Conservation (phyloP, 768 basidiomycete species). For the Leccinellum rugosiceps region DNA sequence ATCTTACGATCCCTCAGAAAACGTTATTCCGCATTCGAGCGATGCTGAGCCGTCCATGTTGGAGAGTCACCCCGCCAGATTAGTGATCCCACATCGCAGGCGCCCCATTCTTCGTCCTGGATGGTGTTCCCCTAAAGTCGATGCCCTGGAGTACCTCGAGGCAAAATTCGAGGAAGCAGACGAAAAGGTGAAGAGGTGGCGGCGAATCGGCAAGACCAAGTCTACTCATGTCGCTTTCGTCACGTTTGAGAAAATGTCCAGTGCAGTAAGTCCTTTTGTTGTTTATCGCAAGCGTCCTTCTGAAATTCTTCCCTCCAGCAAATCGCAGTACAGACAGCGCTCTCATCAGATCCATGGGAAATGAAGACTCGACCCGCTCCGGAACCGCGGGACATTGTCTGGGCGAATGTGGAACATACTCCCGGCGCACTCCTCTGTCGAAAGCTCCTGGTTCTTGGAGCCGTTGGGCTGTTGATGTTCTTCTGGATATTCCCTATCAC, state of each 20-base stretch:
- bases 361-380: constrained; percentile 76
- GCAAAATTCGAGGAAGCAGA: constrained; percentile 76
- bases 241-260: constrained; percentile 94
- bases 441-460: constrained; percentile 63
- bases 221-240: constrained; percentile 88
- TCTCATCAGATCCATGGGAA: constrained; percentile 64
- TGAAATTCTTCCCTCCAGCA: constrained; percentile 47
- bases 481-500: constrained; percentile 94
- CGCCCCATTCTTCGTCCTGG: constrained; percentile 74
- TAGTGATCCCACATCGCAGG: constrained; percentile 71
- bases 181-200: constrained; percentile 72
- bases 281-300: not conserved
- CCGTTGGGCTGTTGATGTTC: constrained; percentile 74
- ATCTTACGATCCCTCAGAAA: constrained; percentile 71
- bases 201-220: constrained; percentile 70
- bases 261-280: constrained; percentile 57
- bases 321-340: constrained; percentile 83
- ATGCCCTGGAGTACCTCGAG: constrained; percentile 88
- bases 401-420: constrained; percentile 83
- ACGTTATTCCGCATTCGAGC: constrained; percentile 42
- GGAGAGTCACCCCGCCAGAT: constrained; percentile 50
- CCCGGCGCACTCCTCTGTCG: constrained; percentile 56
- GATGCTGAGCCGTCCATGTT: constrained; percentile 51
- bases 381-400: constrained; percentile 93
- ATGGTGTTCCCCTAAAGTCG: constrained; percentile 76